Conservation (phyloP, 2,329 filamentous ascomycete genomes). For the Penicillium vulpinum region DNA sequence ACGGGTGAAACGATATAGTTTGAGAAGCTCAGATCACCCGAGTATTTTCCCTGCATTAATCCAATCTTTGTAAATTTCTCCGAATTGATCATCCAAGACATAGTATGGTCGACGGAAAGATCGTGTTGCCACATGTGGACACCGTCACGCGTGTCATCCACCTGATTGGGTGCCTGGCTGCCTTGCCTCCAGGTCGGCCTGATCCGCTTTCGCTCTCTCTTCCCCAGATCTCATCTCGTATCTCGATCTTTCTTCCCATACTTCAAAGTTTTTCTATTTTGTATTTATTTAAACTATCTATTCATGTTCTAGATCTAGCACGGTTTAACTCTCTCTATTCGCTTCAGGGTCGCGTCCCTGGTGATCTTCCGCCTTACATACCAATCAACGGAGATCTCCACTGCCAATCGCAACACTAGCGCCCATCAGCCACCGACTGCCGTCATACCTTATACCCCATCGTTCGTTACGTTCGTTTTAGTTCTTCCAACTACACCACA, state of each 20-base stretch:
- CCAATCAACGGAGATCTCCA: conserved; percentile 23
- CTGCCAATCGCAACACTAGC: conserved; percentile 16
- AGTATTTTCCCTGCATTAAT: conserved; percentile 1
- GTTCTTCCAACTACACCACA: neutral
- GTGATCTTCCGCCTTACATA: conserved; percentile 17
- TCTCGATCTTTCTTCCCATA: neutral
- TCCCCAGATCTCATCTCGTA: conserved; percentile 7
- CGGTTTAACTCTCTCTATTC: neutral
- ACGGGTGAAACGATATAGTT: conserved; percentile 1
- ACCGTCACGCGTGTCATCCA: neutral
- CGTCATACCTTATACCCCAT: conserved; percentile 16
- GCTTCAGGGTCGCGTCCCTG: conserved; percentile 8
- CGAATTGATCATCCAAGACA: neutral
- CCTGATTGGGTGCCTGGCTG: conserved; percentile 12
- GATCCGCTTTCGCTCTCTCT: conserved; percentile 4
- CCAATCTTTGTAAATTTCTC: neutral
- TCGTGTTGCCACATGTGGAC: conserved; percentile 3
- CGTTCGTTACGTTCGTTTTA: conserved; percentile 14
- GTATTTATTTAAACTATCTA: neutral
- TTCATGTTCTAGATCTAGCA: neutral
- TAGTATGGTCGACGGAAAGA: neutral
- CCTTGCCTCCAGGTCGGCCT: conserved; percentile 8
- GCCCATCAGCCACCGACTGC: conserved; percentile 16
- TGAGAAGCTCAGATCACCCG: neutral
- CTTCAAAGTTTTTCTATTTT: neutral